Percentiles rank a stretch among this genome's conserved stretches.
Evolutionary conservation across 2,329 filamentous ascomycete species (phyloP).

Genomic region (Colletotrichum camelliae): DNA sequence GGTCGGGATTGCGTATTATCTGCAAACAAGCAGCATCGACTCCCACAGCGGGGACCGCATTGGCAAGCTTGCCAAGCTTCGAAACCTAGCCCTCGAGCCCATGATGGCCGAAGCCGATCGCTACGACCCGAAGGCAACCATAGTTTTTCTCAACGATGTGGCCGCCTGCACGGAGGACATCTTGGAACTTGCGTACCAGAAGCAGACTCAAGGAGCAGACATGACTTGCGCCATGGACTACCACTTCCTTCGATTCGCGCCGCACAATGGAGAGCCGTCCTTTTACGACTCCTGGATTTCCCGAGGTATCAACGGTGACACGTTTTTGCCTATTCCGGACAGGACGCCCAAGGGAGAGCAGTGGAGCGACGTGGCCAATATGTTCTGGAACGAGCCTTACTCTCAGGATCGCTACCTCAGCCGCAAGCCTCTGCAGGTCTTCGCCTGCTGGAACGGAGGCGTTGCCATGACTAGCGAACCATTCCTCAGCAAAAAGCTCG

Average conservation of each 20-base stretch:
- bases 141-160: constrained; percentile 62
- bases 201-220: constrained; percentile 53
- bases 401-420: constrained; percentile 37
- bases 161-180: constrained; percentile 60
- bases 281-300: constrained; percentile 64
- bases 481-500: constrained; percentile 41
- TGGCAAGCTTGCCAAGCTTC: constrained; percentile 50
- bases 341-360: constrained; percentile 40
- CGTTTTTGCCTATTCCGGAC: constrained; percentile 57
- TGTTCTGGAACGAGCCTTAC: constrained; percentile 56
- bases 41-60: constrained; percentile 51
- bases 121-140: constrained; percentile 35
- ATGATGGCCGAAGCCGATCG: constrained; percentile 36
- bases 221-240: constrained; percentile 68
- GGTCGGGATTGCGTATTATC: constrained; percentile 45
- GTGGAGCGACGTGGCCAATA: constrained; percentile 53
- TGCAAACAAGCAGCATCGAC: constrained; percentile 47
- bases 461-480: constrained; percentile 53
- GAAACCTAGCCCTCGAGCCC: constrained; percentile 58
- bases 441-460: constrained; percentile 66
- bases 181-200: constrained; percentile 47
- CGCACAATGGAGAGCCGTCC: constrained; percentile 41
- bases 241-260: constrained; percentile 39
- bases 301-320: constrained; percentile 56
- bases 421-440: constrained; percentile 60